Evolutionary conservation across 345 rosid genomes (phyloP).

Genomic region (Eutrema heterophyllum): DNA sequence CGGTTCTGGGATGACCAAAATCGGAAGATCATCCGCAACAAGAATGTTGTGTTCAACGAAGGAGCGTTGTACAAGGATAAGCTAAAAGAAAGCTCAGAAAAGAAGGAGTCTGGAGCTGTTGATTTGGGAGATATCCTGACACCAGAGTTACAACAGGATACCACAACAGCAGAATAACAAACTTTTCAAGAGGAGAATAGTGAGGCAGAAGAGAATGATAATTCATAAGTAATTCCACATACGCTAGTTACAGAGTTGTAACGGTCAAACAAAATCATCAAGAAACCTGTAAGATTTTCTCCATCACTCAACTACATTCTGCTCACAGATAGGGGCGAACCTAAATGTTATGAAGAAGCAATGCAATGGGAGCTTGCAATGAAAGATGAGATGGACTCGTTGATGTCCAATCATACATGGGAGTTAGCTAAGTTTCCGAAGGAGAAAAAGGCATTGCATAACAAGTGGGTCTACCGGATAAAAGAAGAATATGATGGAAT

Average conservation of each 20-base stretch:
- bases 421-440: too few species aligned
- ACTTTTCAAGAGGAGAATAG: neutral
- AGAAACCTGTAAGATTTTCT: too few species aligned
- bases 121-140: neutral
- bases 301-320: too few species aligned
- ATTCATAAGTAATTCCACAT: too few species aligned
- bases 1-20: neutral
- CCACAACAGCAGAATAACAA: neutral
- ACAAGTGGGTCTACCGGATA: too few species aligned
- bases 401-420: too few species aligned
- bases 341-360: too few species aligned
- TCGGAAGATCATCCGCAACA: neutral
- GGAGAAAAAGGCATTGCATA: too few species aligned
- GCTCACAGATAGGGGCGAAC: too few species aligned
- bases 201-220: neutral
- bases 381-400: too few species aligned
- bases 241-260: neutral
- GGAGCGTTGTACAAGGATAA: neutral
- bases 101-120: neutral
- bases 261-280: neutral
- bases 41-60: neutral
- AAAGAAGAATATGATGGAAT: too few species aligned
- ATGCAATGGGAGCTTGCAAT: too few species aligned
- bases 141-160: neutral
- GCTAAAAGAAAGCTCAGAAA: neutral